Evolutionary conservation across 2,329 filamentous ascomycete species (phyloP).

Genomic region (Sporothrix curviconia): DNA sequence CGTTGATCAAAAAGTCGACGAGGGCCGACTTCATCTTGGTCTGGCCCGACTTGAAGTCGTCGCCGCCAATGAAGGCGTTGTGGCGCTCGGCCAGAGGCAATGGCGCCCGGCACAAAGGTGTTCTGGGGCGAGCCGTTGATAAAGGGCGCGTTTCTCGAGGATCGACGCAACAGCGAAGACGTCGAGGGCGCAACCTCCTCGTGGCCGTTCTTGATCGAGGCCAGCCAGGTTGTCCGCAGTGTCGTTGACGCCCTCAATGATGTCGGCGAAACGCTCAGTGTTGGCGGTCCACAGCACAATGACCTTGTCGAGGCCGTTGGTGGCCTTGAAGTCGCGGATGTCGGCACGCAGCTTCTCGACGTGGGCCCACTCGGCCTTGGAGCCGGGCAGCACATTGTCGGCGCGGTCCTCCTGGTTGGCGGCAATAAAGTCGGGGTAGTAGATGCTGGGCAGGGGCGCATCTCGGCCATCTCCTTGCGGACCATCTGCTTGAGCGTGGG

Average conservation of each 20-base stretch:
- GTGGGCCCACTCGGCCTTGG: slow-evolving; percentile 78
- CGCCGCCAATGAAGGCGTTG: slow-evolving; percentile 86
- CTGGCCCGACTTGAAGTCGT: slow-evolving; percentile 99
- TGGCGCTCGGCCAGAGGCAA: slow-evolving; percentile 84
- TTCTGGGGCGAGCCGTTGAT: slow-evolving; percentile 99
- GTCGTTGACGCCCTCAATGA: slow-evolving; percentile 86
- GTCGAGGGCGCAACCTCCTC: slow-evolving; percentile 92
- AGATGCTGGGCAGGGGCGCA: slow-evolving; percentile 88
- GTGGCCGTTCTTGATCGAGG: slow-evolving; percentile 79
- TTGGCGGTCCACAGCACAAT: slow-evolving; percentile 98
- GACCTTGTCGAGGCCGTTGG: slow-evolving; percentile 83
- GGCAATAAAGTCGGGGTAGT: slow-evolving; percentile 99
- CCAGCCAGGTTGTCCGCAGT: slow-evolving; percentile 89
- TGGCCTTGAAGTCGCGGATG: slow-evolving; percentile 87
- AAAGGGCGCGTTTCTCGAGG: slow-evolving; percentile 81
- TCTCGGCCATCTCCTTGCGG: slow-evolving; percentile 83
- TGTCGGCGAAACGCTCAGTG: slow-evolving; percentile 91
- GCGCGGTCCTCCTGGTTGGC: slow-evolving; percentile 96
- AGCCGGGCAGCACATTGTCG: slow-evolving; percentile 79
- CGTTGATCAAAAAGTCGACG: slow-evolving; percentile 96
- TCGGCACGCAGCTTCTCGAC: slow-evolving; percentile 90
- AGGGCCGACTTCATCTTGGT: slow-evolving; percentile 99
- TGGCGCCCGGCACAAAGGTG: slow-evolving; percentile 91
- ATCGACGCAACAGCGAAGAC: slow-evolving; percentile 94
- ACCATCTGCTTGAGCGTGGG: slow-evolving; percentile 86